These are phyloP conservation scores for Limtongozyma cylindracea DNA, from an alignment of 805 yeast species.

Conservation along the genomic window DNA sequence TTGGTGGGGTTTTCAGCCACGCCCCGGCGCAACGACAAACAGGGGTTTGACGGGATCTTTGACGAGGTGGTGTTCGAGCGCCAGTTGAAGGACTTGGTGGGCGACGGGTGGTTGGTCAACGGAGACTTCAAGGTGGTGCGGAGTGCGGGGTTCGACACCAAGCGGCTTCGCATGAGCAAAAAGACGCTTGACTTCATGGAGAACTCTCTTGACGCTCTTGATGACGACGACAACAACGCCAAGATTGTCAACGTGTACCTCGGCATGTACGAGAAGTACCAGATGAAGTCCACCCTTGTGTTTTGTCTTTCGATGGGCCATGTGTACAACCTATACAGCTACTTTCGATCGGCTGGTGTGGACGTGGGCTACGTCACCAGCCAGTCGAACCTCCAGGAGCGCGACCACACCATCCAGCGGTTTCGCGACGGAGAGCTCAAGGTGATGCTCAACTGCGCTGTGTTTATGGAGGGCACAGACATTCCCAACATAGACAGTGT, in stretches of 20 bases:
- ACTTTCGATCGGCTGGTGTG: constrained; percentile 32
- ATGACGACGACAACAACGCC: constrained; percentile 24
- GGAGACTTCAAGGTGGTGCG: too few relatives aligned
- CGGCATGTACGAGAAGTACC: constrained; percentile 7
- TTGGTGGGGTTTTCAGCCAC: constrained; percentile 83
- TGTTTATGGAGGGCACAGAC: constrained; percentile 89
- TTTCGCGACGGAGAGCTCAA: constrained; percentile 39
- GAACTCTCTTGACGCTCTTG: too few relatives aligned
- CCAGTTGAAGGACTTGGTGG: constrained; percentile 37
- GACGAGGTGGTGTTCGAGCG: constrained; percentile 56
- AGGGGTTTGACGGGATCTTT: constrained; percentile 27
- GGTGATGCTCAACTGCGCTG: constrained; percentile 69
- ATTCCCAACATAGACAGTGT: constrained; percentile 73
- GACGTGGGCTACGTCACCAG: constrained; percentile 54
- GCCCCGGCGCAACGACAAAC: constrained; percentile 48
- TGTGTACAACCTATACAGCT: constrained; percentile 22
- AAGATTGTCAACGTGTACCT: constrained; percentile 28
- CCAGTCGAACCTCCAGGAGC: constrained; percentile 21
- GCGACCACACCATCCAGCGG: constrained; percentile 24
- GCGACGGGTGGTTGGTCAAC: constrained; percentile 43
- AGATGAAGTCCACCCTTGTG: constrained; percentile 36
- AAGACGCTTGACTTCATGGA: too few relatives aligned
- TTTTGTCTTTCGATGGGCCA: constrained; percentile 63
- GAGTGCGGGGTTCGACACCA: too few relatives aligned
- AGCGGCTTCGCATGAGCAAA: too few relatives aligned